Conservation (phyloP, 2,329 filamentous ascomycete genomes). For the Diaporthe ampelina region DNA sequence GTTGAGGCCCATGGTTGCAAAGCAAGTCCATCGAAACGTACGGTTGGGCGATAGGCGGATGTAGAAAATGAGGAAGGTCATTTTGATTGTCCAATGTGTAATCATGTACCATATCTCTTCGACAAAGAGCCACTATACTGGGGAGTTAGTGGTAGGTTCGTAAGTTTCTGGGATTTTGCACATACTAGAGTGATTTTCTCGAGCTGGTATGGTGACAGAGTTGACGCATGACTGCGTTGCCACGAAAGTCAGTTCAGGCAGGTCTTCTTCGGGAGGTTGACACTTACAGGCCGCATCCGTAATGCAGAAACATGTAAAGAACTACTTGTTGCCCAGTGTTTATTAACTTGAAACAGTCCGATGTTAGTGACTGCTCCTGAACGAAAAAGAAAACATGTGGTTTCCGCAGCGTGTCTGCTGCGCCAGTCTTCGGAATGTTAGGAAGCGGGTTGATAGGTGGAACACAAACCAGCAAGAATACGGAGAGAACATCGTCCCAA, state of each 20-base stretch:
- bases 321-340: not conserved
- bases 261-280: not conserved
- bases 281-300: constrained; percentile 18
- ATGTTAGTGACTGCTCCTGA: not conserved
- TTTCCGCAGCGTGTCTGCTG: not conserved
- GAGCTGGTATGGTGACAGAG: constrained; percentile 9
- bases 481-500: constrained; percentile 2
- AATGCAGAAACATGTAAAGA: constrained; percentile 13
- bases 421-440: not conserved
- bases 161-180: accelerated
- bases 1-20: not conserved
- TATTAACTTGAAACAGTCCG: not conserved
- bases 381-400: accelerated
- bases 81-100: constrained; percentile 13
- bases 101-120: constrained; percentile 16
- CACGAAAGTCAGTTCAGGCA: not conserved
- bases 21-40: not conserved
- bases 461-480: constrained; percentile 16
- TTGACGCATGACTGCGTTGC: not conserved
- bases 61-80: constrained; percentile 23
- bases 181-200: constrained; percentile 14
- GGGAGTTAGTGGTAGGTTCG: not conserved
- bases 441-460: not conserved
- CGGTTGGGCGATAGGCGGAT: constrained; percentile 6
- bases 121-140: not conserved